Evolutionary conservation across 495 filamentous ascomycete genomes (phyloP).

Genomic region (Barbatosphaeria neglecta): DNA sequence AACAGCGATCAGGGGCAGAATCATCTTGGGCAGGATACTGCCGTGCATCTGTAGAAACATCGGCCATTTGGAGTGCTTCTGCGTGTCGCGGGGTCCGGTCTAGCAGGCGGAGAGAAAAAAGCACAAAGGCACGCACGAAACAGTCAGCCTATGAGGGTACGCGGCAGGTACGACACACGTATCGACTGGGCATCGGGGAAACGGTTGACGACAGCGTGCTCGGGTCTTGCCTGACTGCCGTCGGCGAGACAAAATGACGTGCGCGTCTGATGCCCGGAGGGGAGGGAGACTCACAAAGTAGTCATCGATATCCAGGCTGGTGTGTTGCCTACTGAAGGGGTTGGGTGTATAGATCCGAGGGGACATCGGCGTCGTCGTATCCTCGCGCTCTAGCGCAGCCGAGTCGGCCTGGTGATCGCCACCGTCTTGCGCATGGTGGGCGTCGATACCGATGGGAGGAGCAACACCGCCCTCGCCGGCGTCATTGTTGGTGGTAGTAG

Average conservation of each 20-base stretch:
- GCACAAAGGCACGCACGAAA: no score
- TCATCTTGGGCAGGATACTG: conserved; percentile 69
- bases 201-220: no score
- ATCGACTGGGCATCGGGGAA: no score
- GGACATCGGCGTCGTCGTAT: conserved; percentile 18
- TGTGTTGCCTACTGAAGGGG: conserved; percentile 34
- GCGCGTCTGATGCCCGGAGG: no score
- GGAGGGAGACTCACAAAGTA: conserved; percentile 36
- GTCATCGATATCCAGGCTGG: conserved; percentile 33
- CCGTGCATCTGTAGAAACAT: conserved; percentile 71
- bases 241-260: no score
- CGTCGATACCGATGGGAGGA: conserved; percentile 2
- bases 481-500: neutral
- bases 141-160: conserved; percentile 3
- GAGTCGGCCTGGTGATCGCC: neutral
- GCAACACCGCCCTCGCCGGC: conserved; percentile 1
- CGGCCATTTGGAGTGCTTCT: conserved; percentile 72
- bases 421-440: conserved; percentile 5
- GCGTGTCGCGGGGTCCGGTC: conserved; percentile 56
- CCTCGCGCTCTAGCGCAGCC: conserved; percentile 6
- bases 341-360: conserved; percentile 26
- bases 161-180: no score
- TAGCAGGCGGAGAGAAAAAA: conserved; percentile 4
- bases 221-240: no score
- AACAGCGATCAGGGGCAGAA: conserved; percentile 57